A percentile compares a stretch with the other conserved stretches of the same genome.
These are phyloP conservation scores for Saturnispora sekii DNA, from an alignment of 805 yeast genomes.

Conservation along the genomic window DNA sequence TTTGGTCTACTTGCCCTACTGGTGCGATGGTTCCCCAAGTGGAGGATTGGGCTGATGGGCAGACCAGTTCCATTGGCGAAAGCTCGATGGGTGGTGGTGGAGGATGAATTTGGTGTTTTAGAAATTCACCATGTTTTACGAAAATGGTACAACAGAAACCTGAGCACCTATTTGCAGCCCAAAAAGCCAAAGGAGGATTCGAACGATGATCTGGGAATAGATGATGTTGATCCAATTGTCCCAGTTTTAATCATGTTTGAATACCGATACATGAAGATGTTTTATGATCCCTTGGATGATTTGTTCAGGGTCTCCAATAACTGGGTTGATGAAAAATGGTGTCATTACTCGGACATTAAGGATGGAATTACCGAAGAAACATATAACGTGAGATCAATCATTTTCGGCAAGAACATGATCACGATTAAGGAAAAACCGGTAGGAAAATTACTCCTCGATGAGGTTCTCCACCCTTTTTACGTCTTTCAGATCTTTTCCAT, in stretches of 20 bases:
- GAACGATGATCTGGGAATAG: slow-evolving; percentile 9
- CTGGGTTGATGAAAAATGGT: slow-evolving; percentile 85
- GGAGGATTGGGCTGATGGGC: slow-evolving; percentile 61
- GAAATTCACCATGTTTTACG: slow-evolving; percentile 47
- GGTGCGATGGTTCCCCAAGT: slow-evolving; percentile 80
- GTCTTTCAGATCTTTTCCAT: slow-evolving; percentile 91
- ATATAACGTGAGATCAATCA: slow-evolving; percentile 57
- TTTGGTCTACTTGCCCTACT: slow-evolving; percentile 66
- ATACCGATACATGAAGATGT: slow-evolving; percentile 74
- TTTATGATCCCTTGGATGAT: slow-evolving; percentile 82
- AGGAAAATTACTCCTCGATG: slow-evolving; percentile 62
- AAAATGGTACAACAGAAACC: slow-evolving; percentile 55
- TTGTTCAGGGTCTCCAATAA: slow-evolving; percentile 71
- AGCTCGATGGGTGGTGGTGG: slow-evolving; percentile 90
- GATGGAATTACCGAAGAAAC: slow-evolving; percentile 65
- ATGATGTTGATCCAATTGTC: slow-evolving; percentile 50
- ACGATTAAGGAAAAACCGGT: slow-evolving; percentile 67
- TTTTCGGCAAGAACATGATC: slow-evolving; percentile 72
- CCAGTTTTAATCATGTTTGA: slow-evolving; percentile 63
- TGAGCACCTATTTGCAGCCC: slow-evolving; percentile 53
- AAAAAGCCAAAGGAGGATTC: slow-evolving; percentile 10
- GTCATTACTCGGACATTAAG: slow-evolving; percentile 40
- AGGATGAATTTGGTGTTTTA: slow-evolving; percentile 87
- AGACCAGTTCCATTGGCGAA: slow-evolving; percentile 56
- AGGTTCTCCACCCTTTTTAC: slow-evolving; percentile 91